phyloP scores from a whole-genome alignment of 1,139 yeast species.

The Groenewaldozyma sp. region DNA sequence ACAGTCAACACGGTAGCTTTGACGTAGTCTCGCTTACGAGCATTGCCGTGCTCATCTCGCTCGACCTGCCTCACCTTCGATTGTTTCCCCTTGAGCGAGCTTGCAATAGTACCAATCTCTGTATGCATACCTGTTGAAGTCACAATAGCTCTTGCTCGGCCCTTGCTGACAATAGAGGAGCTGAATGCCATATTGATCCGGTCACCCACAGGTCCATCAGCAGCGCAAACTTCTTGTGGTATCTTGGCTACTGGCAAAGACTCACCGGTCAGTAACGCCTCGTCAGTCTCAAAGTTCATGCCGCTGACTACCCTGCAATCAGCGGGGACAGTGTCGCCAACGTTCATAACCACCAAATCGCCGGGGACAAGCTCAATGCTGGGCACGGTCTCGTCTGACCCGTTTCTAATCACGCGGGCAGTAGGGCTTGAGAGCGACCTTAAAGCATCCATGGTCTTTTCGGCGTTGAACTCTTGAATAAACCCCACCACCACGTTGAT shows the following conservation, averaged over 20 bases:
- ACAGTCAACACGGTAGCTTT: constrained; percentile 39
- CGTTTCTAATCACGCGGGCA: constrained; percentile 60
- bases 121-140: constrained; percentile 60
- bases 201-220: constrained; percentile 62
- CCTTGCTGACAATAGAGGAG: constrained; percentile 65
- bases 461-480: constrained; percentile 64
- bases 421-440: constrained; percentile 62
- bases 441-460: constrained; percentile 72
- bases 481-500: constrained; percentile 65
- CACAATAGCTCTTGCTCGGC: constrained; percentile 65
- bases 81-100: constrained; percentile 41
- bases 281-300: constrained; percentile 70
- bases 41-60: constrained; percentile 30
- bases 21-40: constrained; percentile 41
- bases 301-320: constrained; percentile 54
- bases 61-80: constrained; percentile 30
- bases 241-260: constrained; percentile 65
- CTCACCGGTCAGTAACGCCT: constrained; percentile 74
- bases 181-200: constrained; percentile 65
- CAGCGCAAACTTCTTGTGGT: constrained; percentile 35
- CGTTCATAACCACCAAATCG: constrained; percentile 54
- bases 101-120: constrained; percentile 72
- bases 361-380: constrained; percentile 74
- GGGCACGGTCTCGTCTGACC: constrained; percentile 48
- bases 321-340: constrained; percentile 77